Evolutionary conservation across 257 asterid species (phyloP).

Genomic region (Eustoma russellianum): DNA sequence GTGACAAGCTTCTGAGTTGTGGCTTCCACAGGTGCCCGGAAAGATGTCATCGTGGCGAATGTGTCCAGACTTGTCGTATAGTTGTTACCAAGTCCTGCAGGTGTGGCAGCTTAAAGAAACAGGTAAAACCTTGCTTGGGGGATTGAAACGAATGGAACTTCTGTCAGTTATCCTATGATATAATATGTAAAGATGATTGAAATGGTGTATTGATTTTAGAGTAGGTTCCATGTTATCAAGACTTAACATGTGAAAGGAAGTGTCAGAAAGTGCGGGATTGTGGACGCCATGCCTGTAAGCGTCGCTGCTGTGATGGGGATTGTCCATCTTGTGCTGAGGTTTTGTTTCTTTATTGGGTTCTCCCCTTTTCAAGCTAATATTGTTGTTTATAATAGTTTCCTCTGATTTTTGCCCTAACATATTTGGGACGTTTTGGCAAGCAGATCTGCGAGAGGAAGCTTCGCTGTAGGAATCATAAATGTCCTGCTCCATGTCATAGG

Average conservation of each 20-base stretch:
- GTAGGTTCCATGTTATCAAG: constrained; percentile 93
- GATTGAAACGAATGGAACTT: background rate
- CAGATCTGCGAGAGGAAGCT: constrained; percentile 93
- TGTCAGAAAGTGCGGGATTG: constrained; percentile 74
- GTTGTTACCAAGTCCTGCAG: constrained; percentile 78
- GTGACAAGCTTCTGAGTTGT: constrained; percentile 65
- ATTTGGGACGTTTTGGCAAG: constrained; percentile 12
- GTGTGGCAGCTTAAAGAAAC: constrained; percentile 91
- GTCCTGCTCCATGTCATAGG: constrained; percentile 98
- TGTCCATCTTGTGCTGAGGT: constrained; percentile 98
- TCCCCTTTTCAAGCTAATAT: too few relatives aligned
- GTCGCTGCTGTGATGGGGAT: constrained; percentile 93
- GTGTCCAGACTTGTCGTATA: constrained; percentile 64
- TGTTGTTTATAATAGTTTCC: background rate
- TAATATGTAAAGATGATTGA: constrained; percentile 6
- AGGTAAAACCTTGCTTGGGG: constrained; percentile 34
- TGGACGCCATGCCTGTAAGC: constrained; percentile 87
- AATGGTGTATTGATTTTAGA: constrained; percentile 38
- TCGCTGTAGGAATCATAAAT: constrained; percentile 92
- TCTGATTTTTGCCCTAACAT: background rate
- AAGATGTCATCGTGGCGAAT: constrained; percentile 84
- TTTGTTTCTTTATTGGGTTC: constrained; percentile 7
- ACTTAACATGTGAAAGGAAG: constrained; percentile 88
- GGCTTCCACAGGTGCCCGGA: constrained; percentile 83
- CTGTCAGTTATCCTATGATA: background rate